These are phyloP conservation scores for Petunia axillaris DNA, from an alignment of 257 asterid genomes.

Conservation along the genomic window DNA sequence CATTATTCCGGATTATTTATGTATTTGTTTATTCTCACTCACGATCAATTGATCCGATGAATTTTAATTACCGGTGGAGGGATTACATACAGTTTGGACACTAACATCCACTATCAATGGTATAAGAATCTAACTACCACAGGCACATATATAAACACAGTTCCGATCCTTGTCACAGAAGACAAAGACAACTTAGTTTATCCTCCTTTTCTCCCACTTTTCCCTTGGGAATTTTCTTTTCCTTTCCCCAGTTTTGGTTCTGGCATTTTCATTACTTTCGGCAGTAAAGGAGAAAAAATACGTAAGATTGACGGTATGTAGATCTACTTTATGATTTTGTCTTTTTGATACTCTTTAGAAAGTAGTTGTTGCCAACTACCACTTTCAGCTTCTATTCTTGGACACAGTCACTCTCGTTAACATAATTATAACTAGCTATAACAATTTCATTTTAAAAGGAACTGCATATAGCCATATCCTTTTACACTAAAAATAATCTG, in stretches of 20 bases:
- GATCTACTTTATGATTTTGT: not conserved
- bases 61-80: too few relatives aligned
- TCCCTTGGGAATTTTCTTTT: not conserved
- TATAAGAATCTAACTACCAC: too few relatives aligned
- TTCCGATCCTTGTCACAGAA: conserved; percentile 7
- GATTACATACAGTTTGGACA: too few relatives aligned
- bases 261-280: conserved; percentile 20
- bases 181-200: conserved; percentile 20
- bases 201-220: not conserved
- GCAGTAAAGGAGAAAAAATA: conserved; percentile 9
- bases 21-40: too few relatives aligned
- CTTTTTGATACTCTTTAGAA: not conserved
- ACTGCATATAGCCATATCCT: not conserved
- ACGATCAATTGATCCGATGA: too few relatives aligned
- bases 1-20: too few relatives aligned
- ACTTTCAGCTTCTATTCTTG: not conserved
- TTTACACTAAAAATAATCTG: not conserved
- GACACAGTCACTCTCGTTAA: not conserved
- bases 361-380: not conserved
- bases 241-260: conserved; percentile 19
- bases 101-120: too few relatives aligned
- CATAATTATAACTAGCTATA: not conserved
- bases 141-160: conserved; percentile 1
- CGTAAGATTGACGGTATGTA: not conserved
- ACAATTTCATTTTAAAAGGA: not conserved